Percentiles rank a stretch among this genome's conserved stretches.
Evolutionary conservation across 2,329 filamentous ascomycete species (phyloP).

Genomic region (Colletotrichum sansevieriae): DNA sequence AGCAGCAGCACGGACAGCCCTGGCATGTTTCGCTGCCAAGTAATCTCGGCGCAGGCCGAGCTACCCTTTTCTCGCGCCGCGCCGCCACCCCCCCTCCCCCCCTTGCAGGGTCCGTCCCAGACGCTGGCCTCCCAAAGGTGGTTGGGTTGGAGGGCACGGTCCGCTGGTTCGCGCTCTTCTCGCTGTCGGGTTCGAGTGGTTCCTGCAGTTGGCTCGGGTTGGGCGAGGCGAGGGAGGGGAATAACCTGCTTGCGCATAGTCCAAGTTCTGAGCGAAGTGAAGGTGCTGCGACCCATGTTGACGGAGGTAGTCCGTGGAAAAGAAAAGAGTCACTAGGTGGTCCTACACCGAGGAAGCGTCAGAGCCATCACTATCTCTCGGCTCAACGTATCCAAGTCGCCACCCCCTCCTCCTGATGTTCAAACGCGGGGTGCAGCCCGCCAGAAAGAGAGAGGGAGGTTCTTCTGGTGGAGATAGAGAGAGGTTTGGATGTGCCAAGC

Average conservation of each 20-base stretch:
- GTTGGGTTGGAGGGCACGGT: slow-evolving; percentile 6
- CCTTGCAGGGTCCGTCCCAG: slow-evolving; percentile 1
- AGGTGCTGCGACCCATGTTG: background rate
- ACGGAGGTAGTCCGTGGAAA: too few relatives aligned
- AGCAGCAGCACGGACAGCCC: slow-evolving; percentile 31
- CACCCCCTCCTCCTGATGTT: background rate
- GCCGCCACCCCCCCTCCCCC: background rate
- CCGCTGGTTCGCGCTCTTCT: slow-evolving; percentile 21
- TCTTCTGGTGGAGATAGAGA: background rate
- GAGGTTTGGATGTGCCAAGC: slow-evolving; percentile 1
- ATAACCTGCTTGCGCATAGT: slow-evolving; percentile 9
- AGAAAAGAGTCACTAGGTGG: background rate
- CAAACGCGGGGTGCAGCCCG: slow-evolving; percentile 38
- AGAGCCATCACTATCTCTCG: background rate
- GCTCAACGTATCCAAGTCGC: background rate
- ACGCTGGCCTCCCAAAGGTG: slow-evolving; percentile 3
- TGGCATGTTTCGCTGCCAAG: slow-evolving; percentile 35
- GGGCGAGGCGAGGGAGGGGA: background rate
- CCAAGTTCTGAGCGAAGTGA: slow-evolving; percentile 9
- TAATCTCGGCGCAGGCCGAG: slow-evolving; percentile 36
- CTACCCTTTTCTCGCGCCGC: background rate
- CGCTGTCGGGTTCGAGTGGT: background rate
- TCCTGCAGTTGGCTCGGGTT: background rate
- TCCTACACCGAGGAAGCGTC: background rate
- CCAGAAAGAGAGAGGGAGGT: background rate